Evolutionary conservation across 1,284 basidiomycete genomes (phyloP), one percentile per base, ranked within the genome.

Genomic region (Ustanciosporium gigantosporum): DNA sequence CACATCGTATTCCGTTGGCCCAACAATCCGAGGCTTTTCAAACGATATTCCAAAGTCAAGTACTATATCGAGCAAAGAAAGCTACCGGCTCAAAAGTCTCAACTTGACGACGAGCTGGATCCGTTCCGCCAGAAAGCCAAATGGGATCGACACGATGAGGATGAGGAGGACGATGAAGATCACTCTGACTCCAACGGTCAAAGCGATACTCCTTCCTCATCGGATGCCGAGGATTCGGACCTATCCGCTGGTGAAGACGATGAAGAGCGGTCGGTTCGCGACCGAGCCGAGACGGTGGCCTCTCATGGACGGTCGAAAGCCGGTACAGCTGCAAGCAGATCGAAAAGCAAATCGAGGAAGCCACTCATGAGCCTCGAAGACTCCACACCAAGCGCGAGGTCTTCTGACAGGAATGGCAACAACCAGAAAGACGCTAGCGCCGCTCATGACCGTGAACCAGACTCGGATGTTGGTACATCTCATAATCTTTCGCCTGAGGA

Each of bases 1-100:
- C 59, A 70, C 27, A 50, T 77, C 31, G 68, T 66, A 31, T 77
- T 77, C 36, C 73, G 69, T 20, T 77, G 64, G 62, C 75, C 75
- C 13, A 68, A 68, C 36, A 47, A 60, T 19, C 74, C 74, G 11
- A 53, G 45, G 19, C 38, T 72, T 21, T 61, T 66, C 42, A 69
- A 68, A 22, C 56, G 70, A 11, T 66, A 66, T 35, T 68, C 68
- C 19, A 66, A 62, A 22, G 58, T 76, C 44, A 56, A 59, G 21
- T 76, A 77, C 57, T 75, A 61, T 36, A 61, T 65, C 25, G 56
- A 57, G 16, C 14, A 51, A 7, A 50, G 41, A 4, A 40, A 46
- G 4, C 31, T 36, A 4, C 37, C 40, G 9, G 21, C 22, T 2
- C n/a, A n/a, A n/a, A 29, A 40, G 23, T 40, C 38, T 1, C 39